These are phyloP conservation scores for Elsinoe fawcettii DNA, from an alignment of 2,329 filamentous ascomycete genomes.

Conservation along the genomic window DNA sequence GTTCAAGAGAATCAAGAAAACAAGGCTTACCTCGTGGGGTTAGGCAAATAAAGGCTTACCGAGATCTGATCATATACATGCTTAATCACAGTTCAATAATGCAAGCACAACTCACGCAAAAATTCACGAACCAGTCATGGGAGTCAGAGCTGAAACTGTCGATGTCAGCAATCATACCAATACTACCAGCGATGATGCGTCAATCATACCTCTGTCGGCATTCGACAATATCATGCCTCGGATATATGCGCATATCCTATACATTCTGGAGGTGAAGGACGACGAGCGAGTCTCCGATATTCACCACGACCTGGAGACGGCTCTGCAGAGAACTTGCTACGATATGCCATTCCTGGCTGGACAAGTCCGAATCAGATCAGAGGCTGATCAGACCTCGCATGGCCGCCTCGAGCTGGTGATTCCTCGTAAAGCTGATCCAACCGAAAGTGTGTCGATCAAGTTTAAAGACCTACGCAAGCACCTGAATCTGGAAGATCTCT, in stretches of 20 bases:
- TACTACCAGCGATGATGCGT: neutral
- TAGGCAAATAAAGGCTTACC: too few relatives aligned
- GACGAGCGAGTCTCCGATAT: neutral
- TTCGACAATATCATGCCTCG: neutral
- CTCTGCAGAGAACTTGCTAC: neutral
- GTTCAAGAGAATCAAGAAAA: too few relatives aligned
- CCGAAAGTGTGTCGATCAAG: neutral
- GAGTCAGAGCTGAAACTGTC: neutral
- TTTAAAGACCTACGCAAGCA: neutral
- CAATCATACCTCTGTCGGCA: neutral
- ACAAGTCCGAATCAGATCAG: neutral
- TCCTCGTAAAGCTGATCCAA: neutral
- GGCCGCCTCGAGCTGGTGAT: neutral
- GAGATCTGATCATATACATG: too few relatives aligned
- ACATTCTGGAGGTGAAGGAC: neutral
- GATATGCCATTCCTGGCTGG: neutral
- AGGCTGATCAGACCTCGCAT: neutral
- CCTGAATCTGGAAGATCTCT: too few relatives aligned
- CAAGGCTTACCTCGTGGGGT: too few relatives aligned
- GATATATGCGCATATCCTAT: neutral
- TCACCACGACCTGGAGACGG: neutral
- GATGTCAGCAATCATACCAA: neutral
- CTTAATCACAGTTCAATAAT: neutral
- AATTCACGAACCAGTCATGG: neutral
- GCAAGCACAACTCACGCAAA: neutral